Evolutionary conservation across 208 protist species (phyloP).

Genomic region (Crithidia bombi): DNA sequence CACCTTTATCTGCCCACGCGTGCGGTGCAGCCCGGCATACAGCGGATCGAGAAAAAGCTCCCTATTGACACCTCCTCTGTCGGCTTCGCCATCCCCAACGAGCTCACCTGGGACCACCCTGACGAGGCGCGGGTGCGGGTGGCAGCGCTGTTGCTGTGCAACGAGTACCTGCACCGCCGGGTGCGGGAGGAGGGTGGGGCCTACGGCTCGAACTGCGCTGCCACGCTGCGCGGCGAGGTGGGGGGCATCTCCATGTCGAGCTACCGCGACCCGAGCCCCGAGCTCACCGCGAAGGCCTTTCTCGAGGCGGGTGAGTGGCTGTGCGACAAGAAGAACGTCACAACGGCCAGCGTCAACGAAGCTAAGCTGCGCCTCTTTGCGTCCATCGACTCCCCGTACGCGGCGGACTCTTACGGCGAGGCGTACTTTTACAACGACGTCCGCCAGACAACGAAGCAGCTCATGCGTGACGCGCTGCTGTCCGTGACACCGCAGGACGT

Average conservation of each 20-base stretch:
- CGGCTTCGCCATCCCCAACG: slow-evolving; percentile 66
- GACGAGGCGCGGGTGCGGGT: slow-evolving; percentile 82
- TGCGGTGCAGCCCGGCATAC: slow-evolving; percentile 10
- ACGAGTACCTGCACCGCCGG: slow-evolving; percentile 89
- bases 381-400: slow-evolving; percentile 86
- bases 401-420: slow-evolving; percentile 82
- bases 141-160: slow-evolving; percentile 69
- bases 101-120: slow-evolving; percentile 58
- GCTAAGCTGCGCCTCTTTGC: slow-evolving; percentile 90
- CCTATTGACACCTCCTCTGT: slow-evolving; percentile 90
- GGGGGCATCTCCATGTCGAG: slow-evolving; percentile 86
- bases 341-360: slow-evolving; percentile 69
- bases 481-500: slow-evolving; percentile 70
- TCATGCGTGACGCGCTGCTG: slow-evolving; percentile 77
- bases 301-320: slow-evolving; percentile 74
- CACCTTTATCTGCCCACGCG: slow-evolving; percentile 35
- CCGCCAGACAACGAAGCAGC: slow-evolving; percentile 67
- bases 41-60: slow-evolving; percentile 48
- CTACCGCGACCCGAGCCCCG: slow-evolving; percentile 88
- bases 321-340: slow-evolving; percentile 60
- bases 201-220: slow-evolving; percentile 73
- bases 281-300: slow-evolving; percentile 71
- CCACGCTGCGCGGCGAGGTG: slow-evolving; percentile 76
- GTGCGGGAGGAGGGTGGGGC: slow-evolving; percentile 92
- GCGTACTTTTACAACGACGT: slow-evolving; percentile 83